Percentiles rank a stretch among this genome's conserved stretches.
phyloP scores from a whole-genome alignment of 2,329 filamentous ascomycete genomes.

The Blastomyces silverae region DNA sequence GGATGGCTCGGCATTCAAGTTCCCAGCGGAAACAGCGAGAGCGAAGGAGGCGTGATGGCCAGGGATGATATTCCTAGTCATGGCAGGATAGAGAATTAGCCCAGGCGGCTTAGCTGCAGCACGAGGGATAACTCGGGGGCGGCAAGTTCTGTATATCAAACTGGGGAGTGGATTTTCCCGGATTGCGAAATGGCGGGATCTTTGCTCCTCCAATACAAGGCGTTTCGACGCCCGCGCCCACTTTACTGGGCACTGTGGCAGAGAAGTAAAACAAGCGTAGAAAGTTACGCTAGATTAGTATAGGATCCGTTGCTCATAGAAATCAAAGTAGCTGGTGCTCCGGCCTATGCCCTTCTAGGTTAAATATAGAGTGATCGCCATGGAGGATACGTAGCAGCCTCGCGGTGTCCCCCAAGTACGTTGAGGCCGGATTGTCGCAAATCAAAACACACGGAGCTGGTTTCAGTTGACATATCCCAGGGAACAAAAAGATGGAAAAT shows the following conservation, averaged over 20 bases:
- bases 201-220: neutral
- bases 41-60: neutral
- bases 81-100: slow-evolving; percentile 2
- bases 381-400: neutral
- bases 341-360: too few relatives aligned
- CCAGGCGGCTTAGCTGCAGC: neutral
- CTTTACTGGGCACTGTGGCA: neutral
- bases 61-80: slow-evolving; percentile 9
- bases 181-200: neutral
- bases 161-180: neutral
- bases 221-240: neutral
- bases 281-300: neutral
- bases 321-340: neutral
- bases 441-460: neutral
- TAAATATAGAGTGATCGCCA: neutral
- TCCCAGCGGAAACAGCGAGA: slow-evolving; percentile 2
- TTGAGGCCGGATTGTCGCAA: neutral
- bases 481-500: neutral
- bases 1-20: neutral
- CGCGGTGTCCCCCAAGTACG: neutral
- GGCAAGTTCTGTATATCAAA: slow-evolving; percentile 6
- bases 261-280: neutral
- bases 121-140: slow-evolving; percentile 1
- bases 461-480: neutral
- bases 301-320: neutral